phyloP scores from a whole-genome alignment of 1,139 yeast genomes.

The Debaryomycetaceae sp. region DNA sequence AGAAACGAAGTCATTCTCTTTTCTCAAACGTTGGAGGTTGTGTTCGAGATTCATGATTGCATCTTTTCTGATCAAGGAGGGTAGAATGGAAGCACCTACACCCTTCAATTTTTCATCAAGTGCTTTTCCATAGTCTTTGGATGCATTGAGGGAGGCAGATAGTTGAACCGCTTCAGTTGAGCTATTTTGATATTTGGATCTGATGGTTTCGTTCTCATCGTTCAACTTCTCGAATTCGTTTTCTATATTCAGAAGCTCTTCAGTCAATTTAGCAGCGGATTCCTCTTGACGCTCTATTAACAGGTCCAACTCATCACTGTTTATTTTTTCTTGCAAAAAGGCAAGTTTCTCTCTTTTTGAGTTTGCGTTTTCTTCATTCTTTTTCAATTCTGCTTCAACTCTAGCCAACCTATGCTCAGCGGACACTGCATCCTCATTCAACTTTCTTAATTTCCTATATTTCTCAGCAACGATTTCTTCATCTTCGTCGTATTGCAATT shows the following conservation, averaged over 20 bases:
- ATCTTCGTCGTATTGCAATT: constrained; percentile 46
- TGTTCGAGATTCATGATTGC: constrained; percentile 28
- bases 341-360: constrained; percentile 17
- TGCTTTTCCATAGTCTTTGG: constrained; percentile 24
- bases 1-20: constrained; percentile 35
- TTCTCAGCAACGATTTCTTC: constrained; percentile 46
- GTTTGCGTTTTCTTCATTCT: constrained; percentile 14
- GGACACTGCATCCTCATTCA: constrained; percentile 48
- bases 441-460: constrained; percentile 44
- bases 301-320: constrained; percentile 6
- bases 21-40: constrained; percentile 22
- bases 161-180: constrained; percentile 57
- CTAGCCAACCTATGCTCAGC: constrained; percentile 48
- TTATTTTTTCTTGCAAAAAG: constrained; percentile 13
- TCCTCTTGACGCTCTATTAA: constrained; percentile 22
- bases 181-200: constrained; percentile 49
- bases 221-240: constrained; percentile 25
- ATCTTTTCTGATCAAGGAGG: constrained; percentile 35
- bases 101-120: constrained; percentile 40
- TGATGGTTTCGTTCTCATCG: constrained; percentile 36
- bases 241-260: constrained; percentile 24
- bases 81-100: constrained; percentile 40
- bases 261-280: constrained; percentile 26
- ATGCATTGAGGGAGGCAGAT: constrained; percentile 29
- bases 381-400: constrained; percentile 30